Evolutionary conservation across 352 stramenopile genomes (phyloP).

Genomic region (Phytophthora constricta): DNA sequence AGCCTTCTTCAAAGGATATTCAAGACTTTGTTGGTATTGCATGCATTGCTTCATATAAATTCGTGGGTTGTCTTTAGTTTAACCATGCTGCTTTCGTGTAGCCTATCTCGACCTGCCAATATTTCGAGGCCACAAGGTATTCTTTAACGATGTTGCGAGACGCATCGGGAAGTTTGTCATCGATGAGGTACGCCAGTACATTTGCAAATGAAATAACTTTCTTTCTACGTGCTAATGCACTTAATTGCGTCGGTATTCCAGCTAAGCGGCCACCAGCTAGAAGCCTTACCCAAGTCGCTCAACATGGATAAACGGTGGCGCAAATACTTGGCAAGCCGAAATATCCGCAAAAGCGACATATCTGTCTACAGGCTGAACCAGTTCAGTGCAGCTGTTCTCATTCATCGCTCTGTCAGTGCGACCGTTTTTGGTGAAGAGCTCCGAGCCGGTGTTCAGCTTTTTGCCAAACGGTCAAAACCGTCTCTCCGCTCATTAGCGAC

Average conservation of each 20-base stretch:
- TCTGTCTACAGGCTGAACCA: slow-evolving; percentile 61
- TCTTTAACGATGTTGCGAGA: slow-evolving; percentile 70
- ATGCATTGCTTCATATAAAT: slow-evolving; percentile 18
- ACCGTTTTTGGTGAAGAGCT: slow-evolving; percentile 62
- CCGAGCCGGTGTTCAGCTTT: slow-evolving; percentile 48
- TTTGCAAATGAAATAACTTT: not conserved
- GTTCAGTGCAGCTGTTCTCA: slow-evolving; percentile 49
- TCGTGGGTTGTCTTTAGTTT: too few species aligned
- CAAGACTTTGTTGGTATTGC: slow-evolving; percentile 52
- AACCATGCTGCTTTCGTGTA: too few species aligned
- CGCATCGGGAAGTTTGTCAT: slow-evolving; percentile 66
- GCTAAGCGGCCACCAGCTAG: slow-evolving; percentile 60
- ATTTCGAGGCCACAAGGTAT: slow-evolving; percentile 66
- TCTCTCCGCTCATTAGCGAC: slow-evolving; percentile 3
- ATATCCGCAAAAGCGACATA: slow-evolving; percentile 61
- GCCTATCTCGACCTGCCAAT: slow-evolving; percentile 60
- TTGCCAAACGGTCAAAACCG: slow-evolving; percentile 27
- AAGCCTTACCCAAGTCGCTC: slow-evolving; percentile 49
- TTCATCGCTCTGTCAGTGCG: slow-evolving; percentile 59
- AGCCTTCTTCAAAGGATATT: slow-evolving; percentile 53
- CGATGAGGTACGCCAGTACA: slow-evolving; percentile 52
- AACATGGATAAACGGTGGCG: slow-evolving; percentile 69
- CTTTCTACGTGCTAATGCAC: not conserved
- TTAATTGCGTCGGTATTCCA: slow-evolving; percentile 12
- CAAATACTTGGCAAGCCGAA: slow-evolving; percentile 56